phyloP scores from a whole-genome alignment of 1,284 basidiomycete species.

The Macrocystidia cucumis region DNA sequence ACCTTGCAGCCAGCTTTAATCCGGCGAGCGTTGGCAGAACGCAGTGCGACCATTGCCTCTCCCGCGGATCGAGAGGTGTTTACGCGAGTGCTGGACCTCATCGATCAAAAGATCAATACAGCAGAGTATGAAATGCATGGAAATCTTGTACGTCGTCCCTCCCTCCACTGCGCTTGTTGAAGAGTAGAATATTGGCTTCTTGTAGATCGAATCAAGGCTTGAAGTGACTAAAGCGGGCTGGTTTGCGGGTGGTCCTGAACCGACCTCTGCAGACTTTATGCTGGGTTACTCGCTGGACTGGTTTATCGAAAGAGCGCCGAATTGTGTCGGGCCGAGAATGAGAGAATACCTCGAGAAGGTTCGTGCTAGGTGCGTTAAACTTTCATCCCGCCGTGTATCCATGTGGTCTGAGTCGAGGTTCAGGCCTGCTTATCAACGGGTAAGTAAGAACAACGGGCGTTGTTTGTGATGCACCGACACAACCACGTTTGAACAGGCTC shows the following conservation, averaged over 20 bases:
- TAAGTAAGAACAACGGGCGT: no score
- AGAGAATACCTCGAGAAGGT: conserved; percentile 21
- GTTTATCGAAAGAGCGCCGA: conserved; percentile 9
- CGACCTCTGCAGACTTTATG: conserved; percentile 33
- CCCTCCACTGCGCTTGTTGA: not conserved
- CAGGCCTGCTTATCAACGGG: conserved; percentile 1
- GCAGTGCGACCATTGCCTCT: no score
- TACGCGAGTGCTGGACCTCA: no score
- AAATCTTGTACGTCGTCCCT: not conserved
- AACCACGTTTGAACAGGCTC: no score
- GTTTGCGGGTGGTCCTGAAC: conserved; percentile 28
- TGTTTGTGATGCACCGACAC: no score
- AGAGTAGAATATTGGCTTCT: not conserved
- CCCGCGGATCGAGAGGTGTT: no score
- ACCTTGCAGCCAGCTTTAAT: not conserved
- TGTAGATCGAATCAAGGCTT: conserved; percentile 2
- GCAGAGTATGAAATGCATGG: not conserved
- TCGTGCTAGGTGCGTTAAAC: conserved; percentile 19
- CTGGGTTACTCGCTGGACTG: conserved; percentile 30
- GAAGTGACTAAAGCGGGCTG: conserved; percentile 12
- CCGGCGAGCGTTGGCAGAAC: no score
- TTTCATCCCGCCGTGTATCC: not conserved
- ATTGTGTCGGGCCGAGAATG: conserved; percentile 16
- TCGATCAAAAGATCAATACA: not conserved
- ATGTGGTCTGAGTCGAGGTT: not conserved